These are phyloP conservation scores for Aspergillus sclerotialis DNA, from an alignment of 2,329 filamentous ascomycete species.

Conservation along the genomic window DNA sequence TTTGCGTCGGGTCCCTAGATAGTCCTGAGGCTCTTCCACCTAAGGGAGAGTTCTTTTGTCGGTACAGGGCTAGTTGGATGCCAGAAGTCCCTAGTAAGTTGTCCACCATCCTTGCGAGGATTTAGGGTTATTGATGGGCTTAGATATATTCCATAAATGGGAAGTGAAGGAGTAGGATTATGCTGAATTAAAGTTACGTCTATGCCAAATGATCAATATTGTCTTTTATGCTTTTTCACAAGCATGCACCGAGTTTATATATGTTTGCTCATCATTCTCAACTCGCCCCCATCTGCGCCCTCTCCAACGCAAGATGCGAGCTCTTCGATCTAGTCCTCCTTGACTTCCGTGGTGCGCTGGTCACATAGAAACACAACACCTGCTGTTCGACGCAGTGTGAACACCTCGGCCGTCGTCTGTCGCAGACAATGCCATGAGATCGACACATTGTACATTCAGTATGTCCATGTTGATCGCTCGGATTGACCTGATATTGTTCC, in stretches of 20 bases:
- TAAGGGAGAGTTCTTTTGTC: constrained; percentile 52
- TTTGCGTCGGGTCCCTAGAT: constrained; percentile 46
- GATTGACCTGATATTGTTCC: background rate
- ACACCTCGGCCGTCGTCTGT: constrained; percentile 22
- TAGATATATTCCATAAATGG: constrained; percentile 42
- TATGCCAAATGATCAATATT: background rate
- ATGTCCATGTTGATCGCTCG: too few species aligned
- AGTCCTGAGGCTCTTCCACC: constrained; percentile 43
- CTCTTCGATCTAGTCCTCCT: constrained; percentile 12
- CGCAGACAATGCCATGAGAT: constrained; percentile 19
- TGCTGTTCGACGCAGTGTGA: constrained; percentile 25
- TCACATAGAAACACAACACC: constrained; percentile 27
- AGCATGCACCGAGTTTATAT: background rate
- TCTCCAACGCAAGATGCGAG: constrained; percentile 1
- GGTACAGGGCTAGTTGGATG: constrained; percentile 44
- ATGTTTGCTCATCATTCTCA: too few species aligned
- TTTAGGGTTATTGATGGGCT: constrained; percentile 4
- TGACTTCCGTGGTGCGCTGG: constrained; percentile 13
- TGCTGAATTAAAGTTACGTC: background rate
- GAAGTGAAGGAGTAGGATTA: constrained; percentile 36
- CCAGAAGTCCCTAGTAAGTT: constrained; percentile 40
- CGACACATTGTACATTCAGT: constrained; percentile 25
- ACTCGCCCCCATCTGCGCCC: constrained; percentile 1
- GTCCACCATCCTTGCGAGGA: background rate
- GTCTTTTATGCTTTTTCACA: too few species aligned